phyloP scores from a whole-genome alignment of 73 alveolate species.

The Urostyla sp. region DNA sequence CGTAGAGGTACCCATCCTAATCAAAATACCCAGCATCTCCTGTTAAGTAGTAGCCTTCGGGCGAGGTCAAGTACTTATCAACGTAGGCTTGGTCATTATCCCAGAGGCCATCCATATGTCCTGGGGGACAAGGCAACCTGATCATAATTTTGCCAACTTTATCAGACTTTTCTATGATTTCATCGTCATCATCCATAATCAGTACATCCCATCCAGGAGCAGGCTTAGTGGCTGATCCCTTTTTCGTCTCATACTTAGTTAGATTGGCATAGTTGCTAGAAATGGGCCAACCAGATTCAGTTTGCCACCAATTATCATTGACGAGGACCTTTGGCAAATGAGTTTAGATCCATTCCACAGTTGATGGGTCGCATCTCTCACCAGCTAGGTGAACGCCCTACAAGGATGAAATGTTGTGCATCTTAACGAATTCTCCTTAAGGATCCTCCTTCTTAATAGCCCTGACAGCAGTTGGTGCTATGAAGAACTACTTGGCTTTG shows the following conservation, averaged over 20 bases:
- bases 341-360: slow-evolving; percentile 59
- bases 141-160: slow-evolving; percentile 58
- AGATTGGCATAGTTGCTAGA: slow-evolving; percentile 56
- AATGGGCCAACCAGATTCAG: slow-evolving; percentile 70
- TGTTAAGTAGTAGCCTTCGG: slow-evolving; percentile 79
- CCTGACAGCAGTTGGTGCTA: slow-evolving; percentile 76
- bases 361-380: slow-evolving; percentile 77
- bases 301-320: slow-evolving; percentile 81
- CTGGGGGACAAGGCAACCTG: slow-evolving; percentile 71
- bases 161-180: slow-evolving; percentile 35
- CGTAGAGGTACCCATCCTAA: slow-evolving; percentile 91
- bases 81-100: slow-evolving; percentile 59
- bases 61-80: slow-evolving; percentile 54
- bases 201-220: slow-evolving; percentile 64
- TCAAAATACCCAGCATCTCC: slow-evolving; percentile 90
- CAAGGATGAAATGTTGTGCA: slow-evolving; percentile 26
- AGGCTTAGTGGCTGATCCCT: slow-evolving; percentile 68
- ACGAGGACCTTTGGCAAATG: slow-evolving; percentile 24
- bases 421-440: slow-evolving; percentile 43
- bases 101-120: slow-evolving; percentile 68
- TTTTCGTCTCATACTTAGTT: slow-evolving; percentile 45
- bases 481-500: slow-evolving; percentile 54
- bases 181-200: slow-evolving; percentile 59
- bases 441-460: slow-evolving; percentile 72
- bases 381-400: slow-evolving; percentile 68